phyloP scores from a whole-genome alignment of 768 basidiomycete genomes.

The Leccinum arenicola region DNA sequence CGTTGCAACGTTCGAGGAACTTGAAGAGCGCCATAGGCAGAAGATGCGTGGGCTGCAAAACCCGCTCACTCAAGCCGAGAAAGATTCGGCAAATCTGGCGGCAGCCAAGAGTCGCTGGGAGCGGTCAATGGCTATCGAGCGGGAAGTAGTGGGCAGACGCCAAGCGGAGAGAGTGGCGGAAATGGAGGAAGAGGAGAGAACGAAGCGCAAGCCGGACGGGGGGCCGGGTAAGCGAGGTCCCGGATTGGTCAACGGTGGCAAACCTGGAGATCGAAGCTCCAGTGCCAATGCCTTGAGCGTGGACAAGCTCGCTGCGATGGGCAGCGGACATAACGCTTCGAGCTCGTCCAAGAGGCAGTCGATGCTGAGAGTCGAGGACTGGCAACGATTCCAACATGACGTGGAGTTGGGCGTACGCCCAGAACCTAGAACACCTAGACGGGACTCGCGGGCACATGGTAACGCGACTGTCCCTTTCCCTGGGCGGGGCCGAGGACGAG shows the following conservation, averaged over 20 bases:
- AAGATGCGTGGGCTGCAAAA: slow-evolving; percentile 80
- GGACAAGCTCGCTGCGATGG: slow-evolving; percentile 50
- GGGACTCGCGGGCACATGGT: slow-evolving; percentile 20
- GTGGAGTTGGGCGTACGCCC: slow-evolving; percentile 32
- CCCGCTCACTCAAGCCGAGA: slow-evolving; percentile 78
- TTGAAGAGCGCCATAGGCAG: slow-evolving; percentile 81
- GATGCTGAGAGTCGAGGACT: slow-evolving; percentile 80
- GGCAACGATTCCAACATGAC: slow-evolving; percentile 72
- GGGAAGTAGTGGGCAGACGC: slow-evolving; percentile 65
- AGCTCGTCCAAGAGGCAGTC: slow-evolving; percentile 63
- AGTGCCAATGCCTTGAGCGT: slow-evolving; percentile 43
- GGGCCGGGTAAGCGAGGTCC: slow-evolving; percentile 37
- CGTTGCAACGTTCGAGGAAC: slow-evolving; percentile 81
- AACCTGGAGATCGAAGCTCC: slow-evolving; percentile 37
- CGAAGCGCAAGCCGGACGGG: slow-evolving; percentile 43
- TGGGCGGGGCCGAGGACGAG: slow-evolving; percentile 23
- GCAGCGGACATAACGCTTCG: slow-evolving; percentile 26
- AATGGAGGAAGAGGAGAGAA: slow-evolving; percentile 48
- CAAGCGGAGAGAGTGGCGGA: slow-evolving; percentile 66
- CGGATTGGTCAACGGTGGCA: slow-evolving; percentile 31
- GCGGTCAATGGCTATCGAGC: slow-evolving; percentile 68
- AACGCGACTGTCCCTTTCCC: slow-evolving; percentile 34
- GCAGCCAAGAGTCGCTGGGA: slow-evolving; percentile 86
- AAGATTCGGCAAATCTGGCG: slow-evolving; percentile 70
- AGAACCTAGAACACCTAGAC: slow-evolving; percentile 19